Conservation (phyloP, 2,329 filamentous ascomycete species). For the Trichophyton simii region DNA sequence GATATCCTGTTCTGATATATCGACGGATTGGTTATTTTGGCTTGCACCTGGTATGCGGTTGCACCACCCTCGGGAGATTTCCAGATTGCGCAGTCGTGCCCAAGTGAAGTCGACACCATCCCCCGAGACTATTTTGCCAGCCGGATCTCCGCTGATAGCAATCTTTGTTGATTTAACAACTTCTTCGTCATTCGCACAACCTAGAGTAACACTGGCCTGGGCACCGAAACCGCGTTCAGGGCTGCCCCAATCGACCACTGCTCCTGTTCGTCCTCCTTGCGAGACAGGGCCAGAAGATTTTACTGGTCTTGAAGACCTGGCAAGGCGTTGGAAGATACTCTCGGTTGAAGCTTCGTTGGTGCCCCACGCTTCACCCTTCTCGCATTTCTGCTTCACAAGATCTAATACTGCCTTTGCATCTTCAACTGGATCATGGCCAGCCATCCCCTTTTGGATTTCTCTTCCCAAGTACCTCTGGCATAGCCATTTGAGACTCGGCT, state of each 20-base stretch:
- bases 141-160: constrained; percentile 38
- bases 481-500: constrained; percentile 82
- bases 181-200: constrained; percentile 45
- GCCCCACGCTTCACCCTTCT: constrained; percentile 80
- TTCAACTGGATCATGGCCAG: constrained; percentile 83
- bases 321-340: constrained; percentile 76
- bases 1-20: constrained; percentile 19
- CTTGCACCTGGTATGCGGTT: constrained; percentile 37
- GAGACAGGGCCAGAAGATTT: constrained; percentile 14
- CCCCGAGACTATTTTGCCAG: constrained; percentile 32
- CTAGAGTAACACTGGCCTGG: constrained; percentile 44
- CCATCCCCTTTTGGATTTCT: constrained; percentile 71
- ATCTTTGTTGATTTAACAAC: constrained; percentile 45
- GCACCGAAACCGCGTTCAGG: constrained; percentile 50
- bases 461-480: constrained; percentile 72
- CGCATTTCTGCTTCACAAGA: constrained; percentile 88
- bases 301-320: constrained; percentile 37
- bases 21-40: constrained; percentile 28
- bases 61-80: constrained; percentile 49
- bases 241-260: constrained; percentile 80
- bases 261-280: constrained; percentile 32
- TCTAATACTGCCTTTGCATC: constrained; percentile 86
- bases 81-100: constrained; percentile 50
- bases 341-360: constrained; percentile 66
- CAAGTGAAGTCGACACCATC: constrained; percentile 51